Conservation (phyloP, 2,329 filamentous ascomycete species). For the Ophiostoma pallidulum region DNA sequence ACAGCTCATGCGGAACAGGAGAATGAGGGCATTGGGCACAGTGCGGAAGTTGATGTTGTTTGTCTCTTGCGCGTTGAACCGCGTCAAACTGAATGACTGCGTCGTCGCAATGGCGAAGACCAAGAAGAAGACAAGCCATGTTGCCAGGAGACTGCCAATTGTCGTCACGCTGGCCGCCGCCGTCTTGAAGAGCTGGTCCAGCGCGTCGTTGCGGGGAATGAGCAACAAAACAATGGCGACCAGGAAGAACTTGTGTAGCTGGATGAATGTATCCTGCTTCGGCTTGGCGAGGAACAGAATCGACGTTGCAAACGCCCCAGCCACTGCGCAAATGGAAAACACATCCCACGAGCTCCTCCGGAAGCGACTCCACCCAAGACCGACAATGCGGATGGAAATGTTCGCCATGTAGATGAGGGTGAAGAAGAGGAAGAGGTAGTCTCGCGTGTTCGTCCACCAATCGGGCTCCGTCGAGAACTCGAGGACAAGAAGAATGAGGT, state of each 20-base stretch:
- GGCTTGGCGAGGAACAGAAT: conserved; percentile 59
- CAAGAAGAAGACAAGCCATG: conserved; percentile 94
- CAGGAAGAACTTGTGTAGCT: conserved; percentile 88
- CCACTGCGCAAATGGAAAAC: conserved; percentile 72
- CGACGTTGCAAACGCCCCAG: conserved; percentile 74
- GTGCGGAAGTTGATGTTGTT: conserved; percentile 86
- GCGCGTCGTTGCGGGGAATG: conserved; percentile 90
- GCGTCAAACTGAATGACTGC: conserved; percentile 88
- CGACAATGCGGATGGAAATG: conserved; percentile 72
- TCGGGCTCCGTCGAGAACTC: conserved; percentile 72
- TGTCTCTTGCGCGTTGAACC: conserved; percentile 64
- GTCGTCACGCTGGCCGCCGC: conserved; percentile 85
- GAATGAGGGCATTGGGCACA: conserved; percentile 84
- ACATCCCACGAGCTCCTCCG: conserved; percentile 91
- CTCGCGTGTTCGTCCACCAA: conserved; percentile 63
- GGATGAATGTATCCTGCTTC: conserved; percentile 54
- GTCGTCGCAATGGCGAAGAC: conserved; percentile 95
- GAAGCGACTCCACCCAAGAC: conserved; percentile 86
- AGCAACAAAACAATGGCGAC: conserved; percentile 82
- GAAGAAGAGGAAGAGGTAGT: conserved; percentile 69
- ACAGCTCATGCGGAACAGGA: conserved; percentile 86
- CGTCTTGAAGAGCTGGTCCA: conserved; percentile 98
- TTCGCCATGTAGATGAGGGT: conserved; percentile 77
- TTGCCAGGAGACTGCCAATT: conserved; percentile 86
- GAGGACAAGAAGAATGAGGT: conserved; percentile 71